A percentile compares a stretch with the other conserved stretches of the same genome.
phyloP scores from a whole-genome alignment of 306 rosid genomes.

The Comarum palustre region DNA sequence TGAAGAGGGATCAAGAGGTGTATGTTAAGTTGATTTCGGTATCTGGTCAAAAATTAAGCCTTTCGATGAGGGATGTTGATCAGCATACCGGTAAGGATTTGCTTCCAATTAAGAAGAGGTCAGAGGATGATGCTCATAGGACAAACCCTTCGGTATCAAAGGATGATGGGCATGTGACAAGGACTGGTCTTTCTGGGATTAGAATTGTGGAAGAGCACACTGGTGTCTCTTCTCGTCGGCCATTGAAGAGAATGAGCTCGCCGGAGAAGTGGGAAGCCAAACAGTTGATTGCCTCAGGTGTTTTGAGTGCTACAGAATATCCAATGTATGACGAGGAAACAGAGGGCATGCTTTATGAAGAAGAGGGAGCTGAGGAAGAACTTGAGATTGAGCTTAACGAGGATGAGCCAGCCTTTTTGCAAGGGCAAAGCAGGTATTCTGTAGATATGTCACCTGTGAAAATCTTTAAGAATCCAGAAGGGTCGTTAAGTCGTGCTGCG shows the following conservation, averaged over 20 bases:
- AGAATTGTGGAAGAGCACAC: constrained; percentile 71
- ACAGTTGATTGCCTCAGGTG: constrained; percentile 84
- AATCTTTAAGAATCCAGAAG: constrained; percentile 88
- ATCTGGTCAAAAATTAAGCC: constrained; percentile 76
- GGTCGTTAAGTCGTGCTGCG: constrained; percentile 81
- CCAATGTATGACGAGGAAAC: constrained; percentile 82
- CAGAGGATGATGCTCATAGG: constrained; percentile 46
- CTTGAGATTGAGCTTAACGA: constrained; percentile 84
- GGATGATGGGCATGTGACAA: constrained; percentile 50
- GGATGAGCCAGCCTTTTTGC: constrained; percentile 81
- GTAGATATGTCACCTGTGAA: constrained; percentile 89
- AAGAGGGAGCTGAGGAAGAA: constrained; percentile 87
- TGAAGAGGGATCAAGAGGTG: constrained; percentile 79
- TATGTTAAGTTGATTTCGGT: constrained; percentile 71
- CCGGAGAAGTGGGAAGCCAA: constrained; percentile 89
- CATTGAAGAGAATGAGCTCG: constrained; percentile 86
- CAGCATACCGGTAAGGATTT: constrained; percentile 73
- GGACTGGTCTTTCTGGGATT: constrained; percentile 86
- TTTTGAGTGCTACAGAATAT: constrained; percentile 59
- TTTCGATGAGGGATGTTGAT: constrained; percentile 85
- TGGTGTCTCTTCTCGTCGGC: constrained; percentile 57
- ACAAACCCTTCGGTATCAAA: constrained; percentile 56
- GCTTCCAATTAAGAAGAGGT: constrained; percentile 64
- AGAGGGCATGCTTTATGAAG: constrained; percentile 73
- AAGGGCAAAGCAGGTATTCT: constrained; percentile 80